A percentile compares a stretch with the other conserved stretches of the same genome.
phyloP scores from a whole-genome alignment of 2,329 filamentous ascomycete genomes.

The Plectosphaerella sp. region DNA sequence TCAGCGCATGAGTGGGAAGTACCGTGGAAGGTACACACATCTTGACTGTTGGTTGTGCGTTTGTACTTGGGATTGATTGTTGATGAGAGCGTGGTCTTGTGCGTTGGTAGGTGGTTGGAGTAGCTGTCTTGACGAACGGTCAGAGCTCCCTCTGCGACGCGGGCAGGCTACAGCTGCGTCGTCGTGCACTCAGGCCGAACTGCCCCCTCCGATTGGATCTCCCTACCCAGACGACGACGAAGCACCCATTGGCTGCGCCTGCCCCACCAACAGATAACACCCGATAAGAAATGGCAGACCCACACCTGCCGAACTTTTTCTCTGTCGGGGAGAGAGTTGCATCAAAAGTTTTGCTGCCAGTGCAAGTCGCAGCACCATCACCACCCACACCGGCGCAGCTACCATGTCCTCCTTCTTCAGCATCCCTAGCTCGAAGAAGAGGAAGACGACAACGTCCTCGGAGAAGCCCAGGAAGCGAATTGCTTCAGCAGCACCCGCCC shows the following conservation, averaged over 20 bases:
- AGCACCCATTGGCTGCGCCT: background rate
- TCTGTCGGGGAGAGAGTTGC: constrained; percentile 9
- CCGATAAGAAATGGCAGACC: constrained; percentile 4
- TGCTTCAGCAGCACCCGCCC: constrained; percentile 40
- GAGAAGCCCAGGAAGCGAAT: constrained; percentile 57
- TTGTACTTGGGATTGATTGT: constrained; percentile 5
- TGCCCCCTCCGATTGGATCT: constrained; percentile 20
- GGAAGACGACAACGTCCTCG: constrained; percentile 63
- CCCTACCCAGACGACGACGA: constrained; percentile 6
- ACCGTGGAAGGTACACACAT: constrained; percentile 18
- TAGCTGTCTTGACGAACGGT: constrained; percentile 9
- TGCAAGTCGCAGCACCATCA: constrained; percentile 16
- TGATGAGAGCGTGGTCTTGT: background rate
- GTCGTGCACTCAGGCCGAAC: constrained; percentile 12
- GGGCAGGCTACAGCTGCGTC: constrained; percentile 35
- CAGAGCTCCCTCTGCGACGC: constrained; percentile 17
- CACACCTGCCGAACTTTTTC: constrained; percentile 25
- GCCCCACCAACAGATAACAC: background rate
- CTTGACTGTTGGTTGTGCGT: constrained; percentile 9
- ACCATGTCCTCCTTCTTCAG: constrained; percentile 97
- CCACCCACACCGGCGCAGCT: constrained; percentile 16
- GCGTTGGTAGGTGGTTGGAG: background rate
- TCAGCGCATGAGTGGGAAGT: background rate
- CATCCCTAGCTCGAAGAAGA: constrained; percentile 79
- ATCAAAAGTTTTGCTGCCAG: constrained; percentile 14